Base-by-base conservation (phyloP, 2,329 filamentous ascomycete genomes). In the Emydomyces testavorans region DNA sequence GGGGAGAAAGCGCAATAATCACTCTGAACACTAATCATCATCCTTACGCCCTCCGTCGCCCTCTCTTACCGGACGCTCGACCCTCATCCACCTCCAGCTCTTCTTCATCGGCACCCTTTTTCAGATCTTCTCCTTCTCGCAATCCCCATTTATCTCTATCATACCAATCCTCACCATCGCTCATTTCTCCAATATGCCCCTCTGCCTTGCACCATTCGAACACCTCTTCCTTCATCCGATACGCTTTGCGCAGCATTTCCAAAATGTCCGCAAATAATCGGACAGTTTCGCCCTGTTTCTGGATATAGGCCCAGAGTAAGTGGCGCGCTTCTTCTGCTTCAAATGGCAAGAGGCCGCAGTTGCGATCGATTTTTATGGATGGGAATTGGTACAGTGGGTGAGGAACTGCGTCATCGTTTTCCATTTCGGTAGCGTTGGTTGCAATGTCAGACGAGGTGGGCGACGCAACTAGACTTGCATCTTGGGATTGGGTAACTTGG, bases 111-210 rank as follows among this genome's bases (percentile, higher is more conserved):
- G 75, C 74, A 0, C 78, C 78, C 58, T 81, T 81, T 53, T 74
- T 73, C 45, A 81, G 59, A 50, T 75, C 72, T 36, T 76, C 73
- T 1, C 73, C 72, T 29, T 67, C 65, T 2, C 56, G 58, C n/a
- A 82, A 60, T 0, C 71, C 72, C 78, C 76, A 81, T 56, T 77
- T 74, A 48, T 77, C 74, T 16, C 70, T 66, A 56, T 82, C 79
- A 54, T 79, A 79, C 79, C 79, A 82, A 56, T 82, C 79, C 62
- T 82, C 79, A 1, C 79, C 78, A 56, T 82, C 79, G 46, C 76
- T 80, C 76, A 81, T 75, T 58, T 82, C 78, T 3, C 77, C 77
- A 13, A 80, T 64, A 60, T 82, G 79, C 4, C 68, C 78, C 57
- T 81, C 78, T 0, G 78, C 76, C 57, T 78, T 79, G 57, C 72